phyloP scores from a whole-genome alignment of 2,329 filamentous ascomycete genomes.

The Nigrospora osmanthi region DNA sequence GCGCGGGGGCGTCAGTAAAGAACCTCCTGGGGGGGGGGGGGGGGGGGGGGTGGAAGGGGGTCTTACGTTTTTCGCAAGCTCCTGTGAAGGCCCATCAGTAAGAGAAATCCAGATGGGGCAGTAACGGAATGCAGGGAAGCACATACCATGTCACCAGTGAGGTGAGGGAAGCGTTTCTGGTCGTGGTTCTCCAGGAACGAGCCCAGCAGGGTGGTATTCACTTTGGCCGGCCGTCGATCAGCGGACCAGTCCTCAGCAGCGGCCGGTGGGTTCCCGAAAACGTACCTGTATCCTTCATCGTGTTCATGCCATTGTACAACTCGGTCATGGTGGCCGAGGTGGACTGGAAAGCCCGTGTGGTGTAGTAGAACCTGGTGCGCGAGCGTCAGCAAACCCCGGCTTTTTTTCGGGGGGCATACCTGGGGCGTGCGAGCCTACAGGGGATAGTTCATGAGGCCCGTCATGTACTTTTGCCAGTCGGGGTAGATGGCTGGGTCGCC shows the following conservation, averaged over 20 bases:
- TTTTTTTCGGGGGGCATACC: slow-evolving; percentile 1
- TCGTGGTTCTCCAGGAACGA: slow-evolving; percentile 45
- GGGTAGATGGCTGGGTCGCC: slow-evolving; percentile 34
- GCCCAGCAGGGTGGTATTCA: slow-evolving; percentile 27
- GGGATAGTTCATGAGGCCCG: slow-evolving; percentile 42
- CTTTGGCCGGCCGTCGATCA: neutral
- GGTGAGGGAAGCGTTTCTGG: slow-evolving; percentile 32
- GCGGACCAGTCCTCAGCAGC: neutral
- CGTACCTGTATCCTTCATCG: slow-evolving; percentile 9
- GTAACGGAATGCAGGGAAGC: neutral
- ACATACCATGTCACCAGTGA: slow-evolving; percentile 31
- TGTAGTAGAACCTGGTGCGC: slow-evolving; percentile 29
- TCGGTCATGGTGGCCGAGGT: slow-evolving; percentile 21
- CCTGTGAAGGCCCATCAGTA: too few relatives aligned
- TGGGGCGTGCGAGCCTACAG: too few relatives aligned
- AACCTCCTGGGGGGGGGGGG: too few relatives aligned
- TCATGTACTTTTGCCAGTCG: slow-evolving; percentile 37
- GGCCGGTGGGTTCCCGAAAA: neutral
- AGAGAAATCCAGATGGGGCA: neutral
- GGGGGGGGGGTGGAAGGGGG: too few relatives aligned
- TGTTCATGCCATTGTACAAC: slow-evolving; percentile 23
- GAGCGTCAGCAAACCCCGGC: neutral
- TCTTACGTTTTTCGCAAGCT: too few relatives aligned
- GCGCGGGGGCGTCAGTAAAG: too few relatives aligned
- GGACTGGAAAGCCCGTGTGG: slow-evolving; percentile 25